Evolutionary conservation across 257 asterid species (phyloP).

Genomic region (Jaltomata sinuosa): DNA sequence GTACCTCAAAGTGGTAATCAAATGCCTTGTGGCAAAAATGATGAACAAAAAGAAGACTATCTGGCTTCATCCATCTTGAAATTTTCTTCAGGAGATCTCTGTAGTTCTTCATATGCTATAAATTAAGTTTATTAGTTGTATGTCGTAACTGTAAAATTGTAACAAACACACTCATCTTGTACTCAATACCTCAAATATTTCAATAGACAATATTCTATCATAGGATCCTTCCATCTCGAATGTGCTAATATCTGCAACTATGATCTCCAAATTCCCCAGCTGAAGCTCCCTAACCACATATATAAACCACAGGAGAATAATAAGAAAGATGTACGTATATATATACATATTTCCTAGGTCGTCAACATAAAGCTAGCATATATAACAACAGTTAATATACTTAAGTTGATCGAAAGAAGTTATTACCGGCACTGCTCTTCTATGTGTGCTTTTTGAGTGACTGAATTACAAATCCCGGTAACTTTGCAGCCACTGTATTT

Average conservation of each 20-base stretch:
- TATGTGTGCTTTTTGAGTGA: slow-evolving; percentile 71
- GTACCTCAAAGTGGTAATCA: slow-evolving; percentile 93
- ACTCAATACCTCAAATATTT: slow-evolving; percentile 74
- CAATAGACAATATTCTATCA: slow-evolving; percentile 85
- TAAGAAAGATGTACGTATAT: not conserved
- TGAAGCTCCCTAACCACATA: slow-evolving; percentile 38
- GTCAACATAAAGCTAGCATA: not conserved
- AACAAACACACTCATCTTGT: not conserved
- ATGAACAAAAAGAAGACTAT: slow-evolving; percentile 66
- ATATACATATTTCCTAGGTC: not conserved
- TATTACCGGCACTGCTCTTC: slow-evolving; percentile 63
- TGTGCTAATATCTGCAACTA: slow-evolving; percentile 73
- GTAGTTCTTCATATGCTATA: slow-evolving; percentile 92
- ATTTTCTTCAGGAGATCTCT: slow-evolving; percentile 72
- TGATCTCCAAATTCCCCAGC: slow-evolving; percentile 61
- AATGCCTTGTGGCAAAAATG: slow-evolving; percentile 85
- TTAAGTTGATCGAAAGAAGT: no score
- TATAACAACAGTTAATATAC: not conserved
- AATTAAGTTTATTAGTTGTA: not conserved
- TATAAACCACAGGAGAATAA: not conserved
- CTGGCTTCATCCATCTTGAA: slow-evolving; percentile 79
- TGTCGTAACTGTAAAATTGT: not conserved
- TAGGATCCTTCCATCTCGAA: slow-evolving; percentile 76
- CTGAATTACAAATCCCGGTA: slow-evolving; percentile 86
- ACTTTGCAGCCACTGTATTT: slow-evolving; percentile 62